Evolutionary conservation across 2,329 filamentous ascomycete species (phyloP), one percentile per base, ranked within the genome.

Genomic region (Grosmannia serpens): DNA sequence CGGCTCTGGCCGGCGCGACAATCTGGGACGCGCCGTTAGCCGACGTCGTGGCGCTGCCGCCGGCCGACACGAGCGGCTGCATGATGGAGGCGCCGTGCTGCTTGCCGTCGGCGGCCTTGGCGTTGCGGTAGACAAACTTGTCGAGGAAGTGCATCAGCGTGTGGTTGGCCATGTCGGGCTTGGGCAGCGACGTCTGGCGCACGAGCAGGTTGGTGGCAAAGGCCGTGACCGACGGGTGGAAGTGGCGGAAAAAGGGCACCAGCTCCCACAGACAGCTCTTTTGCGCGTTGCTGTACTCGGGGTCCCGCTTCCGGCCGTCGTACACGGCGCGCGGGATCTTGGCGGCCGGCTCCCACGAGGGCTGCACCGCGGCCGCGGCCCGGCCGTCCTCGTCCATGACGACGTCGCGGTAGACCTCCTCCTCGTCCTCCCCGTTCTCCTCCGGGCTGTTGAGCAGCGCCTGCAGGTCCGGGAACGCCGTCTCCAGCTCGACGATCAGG

Each of bases 51-150:
- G 24, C 22, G 13, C 11, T 15, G 26, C 29, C 11, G 38, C 77
- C 75, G 62, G 76, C 77, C 22, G 74, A 75, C 38, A 75, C 72
- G 27, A 96, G 82, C 46, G 95, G 94, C 72, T 99, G 94, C 94
- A 99, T 99, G 71, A 99, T 95, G 29, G 91, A 96, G 31, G 82
- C 80, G 55, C 95, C 95, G 63, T 89, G 88, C 33, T 83, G 78
- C 57, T 60, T 63, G 41, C 46, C 57, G 33, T 49, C 56, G 35
- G 77, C 72, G 56, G 84, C 77, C 77, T 96, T 96, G 62, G 92
- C 85, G 66, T 94, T 96, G 65, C 89, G 87, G 79, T 97, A 99
- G n/a, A 96, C 90, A 71, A 99, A 99, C 65, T 95, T 91, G 73
- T 99, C 94, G 59, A 99, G 79, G 78, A 99, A 99, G 70, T 95